phyloP scores from a whole-genome alignment of 805 yeast species.

The Nakazawaea populi region DNA sequence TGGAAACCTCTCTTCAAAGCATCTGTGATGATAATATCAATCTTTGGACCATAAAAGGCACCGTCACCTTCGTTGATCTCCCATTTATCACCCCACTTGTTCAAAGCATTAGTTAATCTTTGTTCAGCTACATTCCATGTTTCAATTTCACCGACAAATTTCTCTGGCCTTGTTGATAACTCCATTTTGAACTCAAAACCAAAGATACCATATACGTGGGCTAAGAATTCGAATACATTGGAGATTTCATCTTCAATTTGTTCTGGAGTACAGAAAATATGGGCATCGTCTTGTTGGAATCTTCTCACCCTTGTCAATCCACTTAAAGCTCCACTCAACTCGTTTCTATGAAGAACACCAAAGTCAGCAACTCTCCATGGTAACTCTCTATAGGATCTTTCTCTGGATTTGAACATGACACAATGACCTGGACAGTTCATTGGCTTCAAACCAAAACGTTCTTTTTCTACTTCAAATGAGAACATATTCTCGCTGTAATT shows the following conservation, averaged over 20 bases:
- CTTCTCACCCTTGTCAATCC: constrained; percentile 96
- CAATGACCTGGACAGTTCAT: constrained; percentile 94
- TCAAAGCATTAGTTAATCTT: constrained; percentile 76
- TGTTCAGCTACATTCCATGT: constrained; percentile 92
- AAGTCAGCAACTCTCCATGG: constrained; percentile 99
- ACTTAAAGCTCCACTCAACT: constrained; percentile 90
- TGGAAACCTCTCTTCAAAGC: constrained; percentile 96
- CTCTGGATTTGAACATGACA: constrained; percentile 84
- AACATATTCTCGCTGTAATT: constrained; percentile 98
- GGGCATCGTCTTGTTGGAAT: constrained; percentile 99
- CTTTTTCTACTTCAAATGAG: constrained; percentile 94
- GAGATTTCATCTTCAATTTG: constrained; percentile 86
- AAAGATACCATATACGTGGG: constrained; percentile 81
- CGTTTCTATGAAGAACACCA: constrained; percentile 96
- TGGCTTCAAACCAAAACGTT: constrained; percentile 89
- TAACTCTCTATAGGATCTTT: constrained; percentile 92
- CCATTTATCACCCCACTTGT: constrained; percentile 86
- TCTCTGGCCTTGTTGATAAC: constrained; percentile 95
- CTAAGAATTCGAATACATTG: constrained; percentile 79
- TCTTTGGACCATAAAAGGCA: constrained; percentile 94
- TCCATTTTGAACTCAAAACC: constrained; percentile 97
- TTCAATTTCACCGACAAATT: constrained; percentile 88
- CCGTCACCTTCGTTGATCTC: constrained; percentile 96
- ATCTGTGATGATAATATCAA: constrained; percentile 92
- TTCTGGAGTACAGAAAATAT: constrained; percentile 89